Percentiles rank a stretch among this genome's conserved stretches.
Evolutionary conservation across 345 rosid species (phyloP).

Genomic region (Syzygium grande): DNA sequence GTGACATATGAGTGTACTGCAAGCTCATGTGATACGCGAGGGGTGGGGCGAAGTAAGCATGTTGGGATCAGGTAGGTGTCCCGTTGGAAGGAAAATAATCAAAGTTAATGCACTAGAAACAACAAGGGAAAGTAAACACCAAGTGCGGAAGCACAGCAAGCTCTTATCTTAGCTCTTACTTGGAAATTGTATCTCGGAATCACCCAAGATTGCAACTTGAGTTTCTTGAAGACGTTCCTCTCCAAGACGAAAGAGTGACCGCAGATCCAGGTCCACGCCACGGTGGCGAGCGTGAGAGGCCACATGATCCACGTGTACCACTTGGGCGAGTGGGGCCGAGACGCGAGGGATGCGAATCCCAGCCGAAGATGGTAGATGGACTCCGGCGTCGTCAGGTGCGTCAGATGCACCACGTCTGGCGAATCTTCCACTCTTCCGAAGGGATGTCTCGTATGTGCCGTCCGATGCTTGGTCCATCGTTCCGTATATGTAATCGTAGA

Average conservation of each 20-base stretch:
- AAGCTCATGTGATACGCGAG: no score
- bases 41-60: not conserved
- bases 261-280: conserved; percentile 7
- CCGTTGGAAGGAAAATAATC: not conserved
- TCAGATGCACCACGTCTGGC: conserved; percentile 26
- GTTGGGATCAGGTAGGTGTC: not conserved
- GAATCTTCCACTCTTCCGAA: conserved; percentile 13
- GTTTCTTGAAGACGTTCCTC: conserved; percentile 17
- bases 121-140: not conserved
- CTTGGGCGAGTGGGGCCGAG: conserved; percentile 16
- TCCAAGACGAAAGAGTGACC: conserved; percentile 18
- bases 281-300: conserved; percentile 20
- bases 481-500: conserved; percentile 44
- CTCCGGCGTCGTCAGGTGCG: conserved; percentile 28
- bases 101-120: not conserved
- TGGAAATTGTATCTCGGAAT: conserved; percentile 30
- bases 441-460: conserved; percentile 22
- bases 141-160: not conserved
- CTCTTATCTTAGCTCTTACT: conserved; percentile 5
- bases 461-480: conserved; percentile 37
- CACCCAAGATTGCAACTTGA: conserved; percentile 35
- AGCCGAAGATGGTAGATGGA: conserved; percentile 37
- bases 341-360: conserved; percentile 35
- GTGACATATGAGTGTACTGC: no score
- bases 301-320: conserved; percentile 19